These are phyloP conservation scores for Smittium mucronatum DNA, from an alignment of 371 early-diverging fungal species.

Conservation along the genomic window DNA sequence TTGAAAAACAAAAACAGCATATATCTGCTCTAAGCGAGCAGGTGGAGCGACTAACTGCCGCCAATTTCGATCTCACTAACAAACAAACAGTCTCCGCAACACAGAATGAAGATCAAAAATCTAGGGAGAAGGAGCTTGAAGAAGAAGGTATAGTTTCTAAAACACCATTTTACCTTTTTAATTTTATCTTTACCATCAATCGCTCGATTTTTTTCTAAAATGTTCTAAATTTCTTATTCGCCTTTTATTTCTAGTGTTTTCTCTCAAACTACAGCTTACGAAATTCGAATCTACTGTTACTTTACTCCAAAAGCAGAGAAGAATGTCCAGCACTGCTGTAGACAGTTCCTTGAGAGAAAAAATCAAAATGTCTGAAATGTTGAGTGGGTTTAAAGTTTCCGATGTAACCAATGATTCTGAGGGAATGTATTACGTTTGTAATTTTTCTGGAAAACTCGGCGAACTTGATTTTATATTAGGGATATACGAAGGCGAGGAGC, in stretches of 20 bases:
- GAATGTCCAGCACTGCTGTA: background rate
- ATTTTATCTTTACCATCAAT: background rate
- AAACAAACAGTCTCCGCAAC: background rate
- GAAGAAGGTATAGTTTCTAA: background rate
- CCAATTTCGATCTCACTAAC: background rate
- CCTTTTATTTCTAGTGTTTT: background rate
- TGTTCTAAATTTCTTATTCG: background rate
- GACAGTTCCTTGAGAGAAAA: background rate
- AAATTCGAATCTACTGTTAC: slow-evolving; percentile 1
- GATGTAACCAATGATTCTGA: slow-evolving; percentile 10
- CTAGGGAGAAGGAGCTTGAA: background rate
- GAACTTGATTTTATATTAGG: background rate
- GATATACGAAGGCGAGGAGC: slow-evolving; percentile 3
- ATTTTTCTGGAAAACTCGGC: slow-evolving; percentile 5
- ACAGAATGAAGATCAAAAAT: background rate
- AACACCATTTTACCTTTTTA: background rate
- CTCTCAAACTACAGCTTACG: background rate
- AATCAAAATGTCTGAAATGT: background rate
- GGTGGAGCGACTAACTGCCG: background rate
- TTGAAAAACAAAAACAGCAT: background rate
- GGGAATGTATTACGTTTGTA: background rate
- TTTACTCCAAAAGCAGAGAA: background rate
- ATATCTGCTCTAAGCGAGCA: background rate
- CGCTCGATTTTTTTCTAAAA: background rate
- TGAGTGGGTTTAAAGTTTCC: slow-evolving; percentile 10